Evolutionary conservation across 1,139 yeast genomes (phyloP).

Genomic region (Yamadazyma triangularis): DNA sequence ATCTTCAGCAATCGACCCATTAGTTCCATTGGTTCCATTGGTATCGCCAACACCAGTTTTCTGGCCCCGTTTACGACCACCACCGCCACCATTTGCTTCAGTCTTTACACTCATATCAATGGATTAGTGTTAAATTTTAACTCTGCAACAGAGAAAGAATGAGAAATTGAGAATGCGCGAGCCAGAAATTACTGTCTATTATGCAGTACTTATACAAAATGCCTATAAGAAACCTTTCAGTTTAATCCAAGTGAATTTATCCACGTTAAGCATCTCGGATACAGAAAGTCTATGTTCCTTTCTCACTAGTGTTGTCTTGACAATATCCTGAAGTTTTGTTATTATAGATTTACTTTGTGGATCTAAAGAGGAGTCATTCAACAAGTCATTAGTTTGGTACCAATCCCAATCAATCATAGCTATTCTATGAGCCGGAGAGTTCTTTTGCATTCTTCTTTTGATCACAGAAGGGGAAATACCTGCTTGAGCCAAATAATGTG

Average conservation of each 20-base stretch:
- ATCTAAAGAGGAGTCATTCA: conserved; percentile 11
- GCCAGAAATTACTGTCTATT: background rate
- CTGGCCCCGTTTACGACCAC: too few species aligned
- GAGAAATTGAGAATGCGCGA: too few species aligned
- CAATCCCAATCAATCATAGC: conserved; percentile 94
- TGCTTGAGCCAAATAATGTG: conserved; percentile 24
- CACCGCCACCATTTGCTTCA: too few species aligned
- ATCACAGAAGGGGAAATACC: conserved; percentile 44
- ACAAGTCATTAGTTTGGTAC: conserved; percentile 34
- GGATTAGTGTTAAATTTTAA: too few species aligned
- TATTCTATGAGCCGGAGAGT: conserved; percentile 78
- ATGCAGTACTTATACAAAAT: background rate
- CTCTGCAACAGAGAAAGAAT: too few species aligned
- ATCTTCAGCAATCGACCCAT: too few species aligned
- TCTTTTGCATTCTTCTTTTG: conserved; percentile 47
- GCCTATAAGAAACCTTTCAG: too few species aligned
- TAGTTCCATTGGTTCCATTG: too few species aligned
- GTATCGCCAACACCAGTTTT: too few species aligned
- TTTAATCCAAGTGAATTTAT: background rate
- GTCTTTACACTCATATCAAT: too few species aligned
- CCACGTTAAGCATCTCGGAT: background rate
- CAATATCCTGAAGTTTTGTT: conserved; percentile 24
- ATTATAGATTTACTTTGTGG: conserved; percentile 20
- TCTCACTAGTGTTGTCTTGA: conserved; percentile 33
- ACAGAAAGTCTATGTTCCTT: conserved; percentile 29